A percentile compares a stretch with the other conserved stretches of the same genome.
phyloP scores from a whole-genome alignment of 2,329 filamentous ascomycete genomes.

The Diplodia intermedia region DNA sequence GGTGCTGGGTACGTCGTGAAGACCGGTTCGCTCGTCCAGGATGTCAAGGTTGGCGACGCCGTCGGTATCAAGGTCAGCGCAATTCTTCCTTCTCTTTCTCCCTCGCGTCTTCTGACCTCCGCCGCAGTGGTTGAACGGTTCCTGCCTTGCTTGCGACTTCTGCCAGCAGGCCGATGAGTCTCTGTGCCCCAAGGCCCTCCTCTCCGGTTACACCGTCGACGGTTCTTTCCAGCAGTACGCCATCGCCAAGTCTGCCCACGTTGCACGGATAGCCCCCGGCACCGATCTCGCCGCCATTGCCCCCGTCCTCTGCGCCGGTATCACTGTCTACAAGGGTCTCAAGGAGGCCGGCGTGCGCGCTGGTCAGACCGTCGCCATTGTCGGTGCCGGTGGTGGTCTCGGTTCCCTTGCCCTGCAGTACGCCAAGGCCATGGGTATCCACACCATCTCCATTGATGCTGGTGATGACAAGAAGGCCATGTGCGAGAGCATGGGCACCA shows the following conservation, averaged over 20 bases:
- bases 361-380: slow-evolving; percentile 81
- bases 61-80: slow-evolving; percentile 72
- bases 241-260: slow-evolving; percentile 84
- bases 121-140: slow-evolving; percentile 81
- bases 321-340: slow-evolving; percentile 90
- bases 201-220: slow-evolving; percentile 93
- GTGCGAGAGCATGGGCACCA: slow-evolving; percentile 70
- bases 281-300: slow-evolving; percentile 77
- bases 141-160: slow-evolving; percentile 82
- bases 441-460: slow-evolving; percentile 81
- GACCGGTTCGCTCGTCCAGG: slow-evolving; percentile 75
- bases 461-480: slow-evolving; percentile 80
- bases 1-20: slow-evolving; percentile 85
- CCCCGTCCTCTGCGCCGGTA: slow-evolving; percentile 82
- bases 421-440: slow-evolving; percentile 87
- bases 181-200: slow-evolving; percentile 74
- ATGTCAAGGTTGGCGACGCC: slow-evolving; percentile 81
- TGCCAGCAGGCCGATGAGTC: slow-evolving; percentile 79
- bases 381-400: slow-evolving; percentile 84
- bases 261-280: slow-evolving; percentile 80
- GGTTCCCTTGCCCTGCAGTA: slow-evolving; percentile 84
- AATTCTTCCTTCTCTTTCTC: background rate
- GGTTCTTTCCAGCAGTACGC: slow-evolving; percentile 93
- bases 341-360: slow-evolving; percentile 80
- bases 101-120: slow-evolving; percentile 31